A percentile compares a stretch with the other conserved stretches of the same genome.
These are phyloP conservation scores for Colletotrichum neosansevieriae DNA, from an alignment of 2,329 filamentous ascomycete species.

Conservation along the genomic window DNA sequence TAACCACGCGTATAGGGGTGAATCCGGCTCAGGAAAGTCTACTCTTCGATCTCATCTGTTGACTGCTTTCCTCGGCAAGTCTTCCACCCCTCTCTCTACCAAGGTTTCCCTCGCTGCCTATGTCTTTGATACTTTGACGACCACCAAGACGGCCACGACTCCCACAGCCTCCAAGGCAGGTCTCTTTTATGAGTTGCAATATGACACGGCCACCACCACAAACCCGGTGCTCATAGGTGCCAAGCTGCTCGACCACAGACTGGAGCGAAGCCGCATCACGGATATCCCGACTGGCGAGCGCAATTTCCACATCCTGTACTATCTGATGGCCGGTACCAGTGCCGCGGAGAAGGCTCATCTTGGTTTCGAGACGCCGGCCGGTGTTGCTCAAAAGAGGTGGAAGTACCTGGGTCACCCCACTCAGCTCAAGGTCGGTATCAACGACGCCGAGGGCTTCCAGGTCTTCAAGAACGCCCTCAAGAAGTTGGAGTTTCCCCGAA, in stretches of 20 bases:
- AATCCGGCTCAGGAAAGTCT: slow-evolving; percentile 96
- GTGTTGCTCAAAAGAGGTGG: slow-evolving; percentile 80
- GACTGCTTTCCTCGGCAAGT: slow-evolving; percentile 86
- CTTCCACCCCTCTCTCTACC: slow-evolving; percentile 90
- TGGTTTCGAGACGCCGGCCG: slow-evolving; percentile 65
- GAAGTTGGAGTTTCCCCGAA: slow-evolving; percentile 92
- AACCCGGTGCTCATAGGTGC: slow-evolving; percentile 92
- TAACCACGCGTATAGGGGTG: slow-evolving; percentile 71
- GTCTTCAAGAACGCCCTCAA: slow-evolving; percentile 96
- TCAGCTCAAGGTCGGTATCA: slow-evolving; percentile 96
- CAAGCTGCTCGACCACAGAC: slow-evolving; percentile 91
- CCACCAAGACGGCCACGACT: slow-evolving; percentile 95
- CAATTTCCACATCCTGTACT: slow-evolving; percentile 97
- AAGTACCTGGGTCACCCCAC: slow-evolving; percentile 96
- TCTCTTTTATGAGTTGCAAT: slow-evolving; percentile 95
- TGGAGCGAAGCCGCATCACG: slow-evolving; percentile 92
- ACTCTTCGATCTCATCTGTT: slow-evolving; percentile 92
- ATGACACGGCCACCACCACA: slow-evolving; percentile 87
- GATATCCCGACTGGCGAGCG: slow-evolving; percentile 95
- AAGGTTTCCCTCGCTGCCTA: slow-evolving; percentile 95
- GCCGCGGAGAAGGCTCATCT: slow-evolving; percentile 90
- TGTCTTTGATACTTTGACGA: slow-evolving; percentile 95
- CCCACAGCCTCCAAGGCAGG: slow-evolving; percentile 96
- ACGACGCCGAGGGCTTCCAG: slow-evolving; percentile 94
- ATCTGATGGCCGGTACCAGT: slow-evolving; percentile 92